Evolutionary conservation across 352 stramenopile genomes (phyloP), one percentile per base, ranked within the genome.

Genomic region (Globisporangium alternatum): DNA sequence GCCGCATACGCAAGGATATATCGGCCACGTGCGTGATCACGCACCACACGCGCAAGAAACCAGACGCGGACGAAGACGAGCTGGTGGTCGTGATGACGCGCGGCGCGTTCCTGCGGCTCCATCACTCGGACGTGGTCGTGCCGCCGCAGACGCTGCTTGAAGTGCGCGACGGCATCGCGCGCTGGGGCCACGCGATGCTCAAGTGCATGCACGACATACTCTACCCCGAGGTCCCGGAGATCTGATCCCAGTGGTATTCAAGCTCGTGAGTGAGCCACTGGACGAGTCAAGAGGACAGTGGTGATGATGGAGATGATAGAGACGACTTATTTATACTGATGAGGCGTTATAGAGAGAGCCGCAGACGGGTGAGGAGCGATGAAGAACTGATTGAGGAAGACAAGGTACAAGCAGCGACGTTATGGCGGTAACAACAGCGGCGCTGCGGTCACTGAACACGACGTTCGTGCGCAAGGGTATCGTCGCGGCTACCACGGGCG

Each of bases 1-100:
- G 72, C n/a, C 73, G 78, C 13, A 56, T 89, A 10, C 66, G 76
- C 4, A 80, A 82, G 56, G 77, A 86, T 21, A 78, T 86, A 35
- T 78, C 74, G 44, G 67, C 70, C 31, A 74, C 72, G 8, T 77
- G 79, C 61, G 78, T 78, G 49, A 74, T 84, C 30, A 74, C 71
- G 0, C 51, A 55, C 15, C 39, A 60, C 41, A 56, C 22, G 39
- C 56, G 64, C 25, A 53, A 52, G 51, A 61, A 61, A 12, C 41
- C 19, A 1, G 33, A 21, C 21, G 17, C 41, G 19, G 41, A 28
- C 41, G 48, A 56, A 2, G 59, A 58, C 5, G 65, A 67, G 35
- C 39, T 62, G n/a, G 48, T 62, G 19, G 58, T 69, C 7, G 64
- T 69, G 48, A 55, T 69, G 56, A 55, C 56, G 19, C 64, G 64